Evolutionary conservation across 345 rosid genomes (phyloP).

Genomic region (Nephelium lappaceum): DNA sequence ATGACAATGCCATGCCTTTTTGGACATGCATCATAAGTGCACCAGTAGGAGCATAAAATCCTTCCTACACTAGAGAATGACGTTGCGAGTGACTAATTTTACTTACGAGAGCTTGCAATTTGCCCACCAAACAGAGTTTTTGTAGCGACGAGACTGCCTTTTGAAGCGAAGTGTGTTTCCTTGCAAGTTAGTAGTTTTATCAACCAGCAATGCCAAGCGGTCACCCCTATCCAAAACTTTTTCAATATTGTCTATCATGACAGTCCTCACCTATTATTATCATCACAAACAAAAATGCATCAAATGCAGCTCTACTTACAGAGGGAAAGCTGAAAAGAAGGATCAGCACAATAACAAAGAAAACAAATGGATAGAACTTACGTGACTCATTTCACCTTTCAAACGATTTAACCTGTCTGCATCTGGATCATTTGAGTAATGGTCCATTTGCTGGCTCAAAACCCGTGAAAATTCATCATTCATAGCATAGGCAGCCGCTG

Average conservation of each 20-base stretch:
- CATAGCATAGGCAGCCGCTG: slow-evolving; percentile 57
- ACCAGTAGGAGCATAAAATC: too few species aligned
- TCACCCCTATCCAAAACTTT: slow-evolving; percentile 55
- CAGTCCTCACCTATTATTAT: slow-evolving; percentile 40
- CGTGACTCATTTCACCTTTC: slow-evolving; percentile 60
- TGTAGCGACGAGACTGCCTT: slow-evolving; percentile 40
- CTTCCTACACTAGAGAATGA: too few species aligned
- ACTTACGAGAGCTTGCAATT: slow-evolving; percentile 52
- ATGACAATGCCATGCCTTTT: too few species aligned
- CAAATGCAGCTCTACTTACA: neutral
- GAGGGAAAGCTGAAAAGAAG: neutral
- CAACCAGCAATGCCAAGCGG: slow-evolving; percentile 47
- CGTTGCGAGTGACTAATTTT: neutral
- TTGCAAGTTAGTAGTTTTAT: slow-evolving; percentile 45
- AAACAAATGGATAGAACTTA: neutral
- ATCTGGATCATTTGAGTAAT: slow-evolving; percentile 42
- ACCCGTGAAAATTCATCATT: slow-evolving; percentile 58
- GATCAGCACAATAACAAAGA: neutral
- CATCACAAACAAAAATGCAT: neutral
- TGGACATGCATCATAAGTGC: too few species aligned
- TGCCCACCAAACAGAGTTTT: slow-evolving; percentile 49
- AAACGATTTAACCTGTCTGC: slow-evolving; percentile 49
- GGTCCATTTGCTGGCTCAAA: slow-evolving; percentile 50
- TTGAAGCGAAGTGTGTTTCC: slow-evolving; percentile 45
- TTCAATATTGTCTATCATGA: slow-evolving; percentile 55